Evolutionary conservation across 441 rosid species (phyloP).

Genomic region (Populus tomentosa): DNA sequence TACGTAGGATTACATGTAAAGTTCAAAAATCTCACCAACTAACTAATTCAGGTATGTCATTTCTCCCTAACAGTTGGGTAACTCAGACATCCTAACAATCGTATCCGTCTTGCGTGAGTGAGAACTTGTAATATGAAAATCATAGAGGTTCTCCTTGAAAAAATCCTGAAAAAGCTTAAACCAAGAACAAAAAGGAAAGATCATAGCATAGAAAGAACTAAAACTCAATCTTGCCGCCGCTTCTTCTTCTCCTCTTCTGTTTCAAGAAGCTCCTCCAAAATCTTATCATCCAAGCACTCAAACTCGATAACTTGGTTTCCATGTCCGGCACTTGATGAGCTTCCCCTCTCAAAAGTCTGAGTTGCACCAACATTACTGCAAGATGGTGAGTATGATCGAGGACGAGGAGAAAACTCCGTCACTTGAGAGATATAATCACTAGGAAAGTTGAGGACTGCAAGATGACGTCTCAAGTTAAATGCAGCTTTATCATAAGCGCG

Average conservation of each 20-base stretch:
- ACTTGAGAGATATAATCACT: conserved; percentile 37
- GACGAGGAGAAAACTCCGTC: conserved; percentile 19
- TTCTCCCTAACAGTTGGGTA: neutral
- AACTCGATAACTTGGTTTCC: conserved; percentile 48
- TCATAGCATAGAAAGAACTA: neutral
- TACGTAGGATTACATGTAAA: too few species aligned
- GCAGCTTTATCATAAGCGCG: conserved; percentile 65
- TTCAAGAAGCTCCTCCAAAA: conserved; percentile 59
- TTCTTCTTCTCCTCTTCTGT: conserved; percentile 41
- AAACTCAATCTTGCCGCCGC: conserved; percentile 9
- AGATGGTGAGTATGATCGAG: conserved; percentile 11
- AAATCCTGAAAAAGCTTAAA: neutral
- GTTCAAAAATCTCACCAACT: neutral
- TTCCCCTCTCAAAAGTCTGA: conserved; percentile 7
- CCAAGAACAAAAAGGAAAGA: neutral
- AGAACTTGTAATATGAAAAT: neutral
- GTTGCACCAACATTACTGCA: neutral
- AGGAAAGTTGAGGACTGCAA: conserved; percentile 57
- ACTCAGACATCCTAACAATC: neutral
- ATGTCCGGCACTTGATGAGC: conserved; percentile 26
- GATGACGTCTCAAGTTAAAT: conserved; percentile 41
- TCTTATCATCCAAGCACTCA: conserved; percentile 53
- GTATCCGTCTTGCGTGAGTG: neutral
- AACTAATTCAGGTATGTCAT: neutral
- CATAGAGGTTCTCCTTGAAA: neutral